Percentiles rank a stretch among this genome's conserved stretches.
These are phyloP conservation scores for Trichoderma polysporum DNA, from an alignment of 2,329 filamentous ascomycete species.

Conservation along the genomic window DNA sequence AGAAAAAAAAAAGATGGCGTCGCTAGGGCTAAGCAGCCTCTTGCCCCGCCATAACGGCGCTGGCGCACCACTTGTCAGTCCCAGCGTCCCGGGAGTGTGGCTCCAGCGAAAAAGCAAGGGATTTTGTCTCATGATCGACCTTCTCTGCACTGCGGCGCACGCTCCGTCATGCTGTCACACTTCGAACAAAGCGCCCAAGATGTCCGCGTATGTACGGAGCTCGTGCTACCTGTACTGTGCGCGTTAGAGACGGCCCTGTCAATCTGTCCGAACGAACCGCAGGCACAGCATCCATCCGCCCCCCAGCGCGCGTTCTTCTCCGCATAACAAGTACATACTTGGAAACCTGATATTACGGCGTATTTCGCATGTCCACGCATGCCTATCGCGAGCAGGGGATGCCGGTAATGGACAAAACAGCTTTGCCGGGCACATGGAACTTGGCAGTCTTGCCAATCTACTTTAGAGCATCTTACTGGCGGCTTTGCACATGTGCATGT, in stretches of 20 bases:
- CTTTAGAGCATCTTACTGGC: conserved; percentile 9
- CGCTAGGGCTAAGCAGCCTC: conserved; percentile 19
- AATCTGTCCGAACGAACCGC: conserved; percentile 19
- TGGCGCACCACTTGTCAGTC: conserved; percentile 21
- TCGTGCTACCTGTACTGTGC: not conserved
- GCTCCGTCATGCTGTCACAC: conserved; percentile 18
- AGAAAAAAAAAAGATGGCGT: conserved; percentile 6
- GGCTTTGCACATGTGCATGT: not conserved
- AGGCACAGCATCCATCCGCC: conserved; percentile 2
- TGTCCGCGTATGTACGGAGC: conserved; percentile 16
- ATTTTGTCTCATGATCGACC: conserved; percentile 22
- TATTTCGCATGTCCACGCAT: conserved; percentile 8
- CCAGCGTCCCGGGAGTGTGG: conserved; percentile 21
- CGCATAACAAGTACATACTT: not conserved
- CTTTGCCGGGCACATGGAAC: not conserved
- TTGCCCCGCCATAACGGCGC: conserved; percentile 22
- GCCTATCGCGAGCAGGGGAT: conserved; percentile 13
- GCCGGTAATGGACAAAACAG: not conserved
- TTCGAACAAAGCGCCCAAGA: not conserved
- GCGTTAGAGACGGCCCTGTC: conserved; percentile 12
- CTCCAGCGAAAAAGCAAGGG: conserved; percentile 20
- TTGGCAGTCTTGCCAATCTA: conserved; percentile 5
- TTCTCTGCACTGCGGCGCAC: conserved; percentile 17
- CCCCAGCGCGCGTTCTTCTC: conserved; percentile 6
- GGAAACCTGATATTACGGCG: conserved; percentile 2